Evolutionary conservation across 106 monocot species (phyloP), one percentile per base, ranked within the genome.

Genomic region (Chionographis japonica): DNA sequence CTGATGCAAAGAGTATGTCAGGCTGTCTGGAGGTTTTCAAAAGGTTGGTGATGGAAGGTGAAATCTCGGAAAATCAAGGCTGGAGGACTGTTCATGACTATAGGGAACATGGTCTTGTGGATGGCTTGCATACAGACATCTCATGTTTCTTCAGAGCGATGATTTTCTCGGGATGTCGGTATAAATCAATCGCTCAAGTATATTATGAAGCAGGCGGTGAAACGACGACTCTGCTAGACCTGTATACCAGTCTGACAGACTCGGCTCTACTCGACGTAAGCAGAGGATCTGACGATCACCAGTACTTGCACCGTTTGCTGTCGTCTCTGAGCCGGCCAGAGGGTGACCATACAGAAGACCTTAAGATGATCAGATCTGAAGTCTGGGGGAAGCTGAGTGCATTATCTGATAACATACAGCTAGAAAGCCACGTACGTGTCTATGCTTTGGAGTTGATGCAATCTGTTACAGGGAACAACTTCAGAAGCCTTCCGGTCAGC

Each of bases 401-500:
- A 60, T 83, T 87, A 68, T 92, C 89, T 41, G 80, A 92, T 64
- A 70, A 89, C 16, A 74, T 77, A 78, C 80, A 87, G 42, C 41
- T 89, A 40, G 74, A 77, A 5, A 92, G 72, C 54, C 72, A 79
- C 35, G 37, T 77, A 10, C 74, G 92, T 16, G 78, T 97, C 8
- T 83, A 87, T 84, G 72, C 83, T 9, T 72, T 97, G 68, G 83
- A 97, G 66, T 71, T 97, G 46, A 89, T 97, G 97, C 86, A 92
- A 58, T 77, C 73, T 53, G 73, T 97, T 6, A 82, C 78, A 3
- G 89, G 97, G 12, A 84, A 69, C 66, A 85, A 89, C 52, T 54
- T 70, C 42, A 75, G 46, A 51, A 92, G 59, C 53, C 74, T 83
- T 69, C 84, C 85, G 8, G 52, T 38, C 40, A 77, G 86, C 75